phyloP scores from a whole-genome alignment of 1,139 yeast genomes.

The Pichia sp. region DNA sequence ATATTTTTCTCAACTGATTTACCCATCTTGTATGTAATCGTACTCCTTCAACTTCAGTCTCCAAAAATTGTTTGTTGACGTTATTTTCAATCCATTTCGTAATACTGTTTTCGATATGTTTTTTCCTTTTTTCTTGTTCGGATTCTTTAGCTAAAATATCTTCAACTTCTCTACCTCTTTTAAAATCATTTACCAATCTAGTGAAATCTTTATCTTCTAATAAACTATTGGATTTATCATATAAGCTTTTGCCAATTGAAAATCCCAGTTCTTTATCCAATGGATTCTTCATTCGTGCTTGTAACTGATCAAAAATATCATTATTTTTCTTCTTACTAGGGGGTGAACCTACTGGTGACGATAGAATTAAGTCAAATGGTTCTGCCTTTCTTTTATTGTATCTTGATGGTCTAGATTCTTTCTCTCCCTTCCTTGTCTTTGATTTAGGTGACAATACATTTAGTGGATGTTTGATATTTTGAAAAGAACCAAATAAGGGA shows the following conservation, averaged over 20 bases:
- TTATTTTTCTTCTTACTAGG: background rate
- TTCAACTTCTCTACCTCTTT: constrained; percentile 6
- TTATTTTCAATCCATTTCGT: constrained; percentile 7
- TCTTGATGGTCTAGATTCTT: background rate
- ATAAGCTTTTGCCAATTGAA: constrained; percentile 3
- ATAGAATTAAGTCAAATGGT: background rate
- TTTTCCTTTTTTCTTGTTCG: background rate
- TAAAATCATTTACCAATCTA: constrained; percentile 1
- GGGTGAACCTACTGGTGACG: background rate
- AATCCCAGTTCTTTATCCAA: constrained; percentile 14
- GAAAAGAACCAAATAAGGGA: constrained; percentile 13
- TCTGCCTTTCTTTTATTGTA: background rate
- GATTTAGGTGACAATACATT: constrained; percentile 8
- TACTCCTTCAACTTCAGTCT: background rate
- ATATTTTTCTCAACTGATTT: background rate
- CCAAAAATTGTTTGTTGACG: constrained; percentile 3
- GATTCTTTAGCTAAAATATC: background rate
- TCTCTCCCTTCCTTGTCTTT: background rate
- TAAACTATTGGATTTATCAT: background rate
- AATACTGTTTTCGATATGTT: background rate
- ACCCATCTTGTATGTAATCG: constrained; percentile 6
- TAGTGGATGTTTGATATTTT: background rate
- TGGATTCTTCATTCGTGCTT: constrained; percentile 5
- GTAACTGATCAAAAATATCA: constrained; percentile 8
- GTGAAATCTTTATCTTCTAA: background rate